Conservation (phyloP, 305 asterid species). For the Fraxinus dipetala region DNA sequence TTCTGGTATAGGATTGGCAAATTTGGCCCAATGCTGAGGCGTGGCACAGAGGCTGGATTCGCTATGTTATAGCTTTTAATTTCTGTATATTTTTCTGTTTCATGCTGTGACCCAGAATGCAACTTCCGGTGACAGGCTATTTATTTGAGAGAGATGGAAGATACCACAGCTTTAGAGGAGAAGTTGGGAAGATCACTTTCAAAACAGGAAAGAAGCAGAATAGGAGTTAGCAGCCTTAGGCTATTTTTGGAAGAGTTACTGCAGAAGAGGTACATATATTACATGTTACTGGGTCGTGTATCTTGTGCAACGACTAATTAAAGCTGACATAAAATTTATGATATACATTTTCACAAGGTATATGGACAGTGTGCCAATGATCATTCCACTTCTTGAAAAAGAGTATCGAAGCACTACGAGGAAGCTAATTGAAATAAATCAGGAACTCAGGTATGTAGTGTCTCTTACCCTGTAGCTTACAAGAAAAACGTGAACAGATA, state of each 20-base stretch:
- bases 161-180: constrained; percentile 80
- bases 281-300: constrained; percentile 7
- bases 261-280: constrained; percentile 56
- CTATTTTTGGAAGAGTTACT: constrained; percentile 89
- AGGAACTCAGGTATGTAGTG: constrained; percentile 72
- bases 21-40: neutral
- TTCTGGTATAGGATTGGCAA: constrained; percentile 9
- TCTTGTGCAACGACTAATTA: constrained; percentile 1
- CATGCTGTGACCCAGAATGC: constrained; percentile 10
- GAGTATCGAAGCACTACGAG: constrained; percentile 71
- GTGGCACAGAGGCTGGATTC: constrained; percentile 2
- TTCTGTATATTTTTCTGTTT: constrained; percentile 3
- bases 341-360: constrained; percentile 49
- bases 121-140: constrained; percentile 51
- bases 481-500: neutral
- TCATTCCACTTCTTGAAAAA: constrained; percentile 92
- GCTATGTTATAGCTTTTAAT: neutral
- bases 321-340: constrained; percentile 28
- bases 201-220: constrained; percentile 76
- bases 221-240: constrained; percentile 93
- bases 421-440: constrained; percentile 77
- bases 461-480: neutral
- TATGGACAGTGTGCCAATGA: constrained; percentile 85
- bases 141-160: constrained; percentile 79
- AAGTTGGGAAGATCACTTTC: constrained; percentile 88